phyloP scores from a whole-genome alignment of 1,139 yeast genomes.

The Suhomyces bolitotheri region DNA sequence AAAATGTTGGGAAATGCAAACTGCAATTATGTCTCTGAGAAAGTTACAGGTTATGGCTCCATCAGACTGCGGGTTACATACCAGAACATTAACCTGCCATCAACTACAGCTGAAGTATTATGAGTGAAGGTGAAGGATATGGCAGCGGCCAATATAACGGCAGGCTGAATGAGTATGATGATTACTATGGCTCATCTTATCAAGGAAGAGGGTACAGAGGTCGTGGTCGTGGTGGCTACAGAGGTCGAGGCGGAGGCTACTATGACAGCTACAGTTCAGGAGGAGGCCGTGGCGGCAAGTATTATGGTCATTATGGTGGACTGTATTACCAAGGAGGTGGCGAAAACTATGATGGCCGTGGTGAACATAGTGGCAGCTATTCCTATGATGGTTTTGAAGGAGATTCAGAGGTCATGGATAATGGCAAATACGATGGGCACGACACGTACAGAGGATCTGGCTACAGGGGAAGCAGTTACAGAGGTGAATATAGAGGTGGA shows the following conservation, averaged over 20 bases:
- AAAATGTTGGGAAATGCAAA: too few species aligned
- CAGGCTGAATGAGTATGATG: conserved; percentile 10
- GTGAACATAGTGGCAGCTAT: conserved; percentile 1
- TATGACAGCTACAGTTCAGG: conserved; percentile 8
- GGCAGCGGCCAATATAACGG: conserved; percentile 9
- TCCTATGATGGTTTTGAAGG: conserved; percentile 9
- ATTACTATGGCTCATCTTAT: conserved; percentile 9
- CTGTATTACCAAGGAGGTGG: conserved; percentile 5
- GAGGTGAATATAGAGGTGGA: conserved; percentile 7
- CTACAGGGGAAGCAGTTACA: conserved; percentile 8
- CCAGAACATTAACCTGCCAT: too few species aligned
- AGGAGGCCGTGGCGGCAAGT: conserved; percentile 7
- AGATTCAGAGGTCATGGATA: conserved; percentile 4
- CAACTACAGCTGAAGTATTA: too few species aligned
- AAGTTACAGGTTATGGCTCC: too few species aligned
- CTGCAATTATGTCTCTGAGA: too few species aligned
- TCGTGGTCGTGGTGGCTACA: conserved; percentile 8
- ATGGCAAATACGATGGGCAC: background rate
- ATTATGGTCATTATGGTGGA: conserved; percentile 4
- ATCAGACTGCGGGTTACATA: too few species aligned
- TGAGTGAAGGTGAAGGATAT: conserved; percentile 8
- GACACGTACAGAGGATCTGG: conserved; percentile 12
- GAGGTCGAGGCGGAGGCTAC: conserved; percentile 8
- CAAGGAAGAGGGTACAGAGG: conserved; percentile 10
- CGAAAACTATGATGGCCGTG: conserved; percentile 6